Percentiles rank a stretch among this genome's conserved stretches.
These are phyloP conservation scores for Raphanus sativus DNA, from an alignment of 345 rosid species.

Conservation along the genomic window DNA sequence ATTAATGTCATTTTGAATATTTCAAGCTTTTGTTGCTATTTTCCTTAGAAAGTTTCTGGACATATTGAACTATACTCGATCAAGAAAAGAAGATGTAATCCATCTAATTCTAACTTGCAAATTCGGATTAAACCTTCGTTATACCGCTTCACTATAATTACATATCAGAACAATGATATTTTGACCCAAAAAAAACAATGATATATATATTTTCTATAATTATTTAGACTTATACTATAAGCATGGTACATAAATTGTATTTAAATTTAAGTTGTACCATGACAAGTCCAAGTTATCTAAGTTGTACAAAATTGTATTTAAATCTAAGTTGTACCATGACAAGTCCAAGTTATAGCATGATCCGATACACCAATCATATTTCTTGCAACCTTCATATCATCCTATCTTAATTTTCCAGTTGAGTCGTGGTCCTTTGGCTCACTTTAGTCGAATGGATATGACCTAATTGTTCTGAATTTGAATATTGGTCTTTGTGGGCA, in stretches of 20 bases:
- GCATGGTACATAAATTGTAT: not conserved
- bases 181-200: no score
- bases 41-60: not conserved
- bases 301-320: not conserved
- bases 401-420: not conserved
- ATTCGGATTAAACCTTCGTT: not conserved
- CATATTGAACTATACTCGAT: not conserved
- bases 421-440: not conserved
- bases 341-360: not conserved
- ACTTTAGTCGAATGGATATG: not conserved
- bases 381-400: not conserved
- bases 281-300: not conserved
- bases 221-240: not conserved
- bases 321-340: not conserved
- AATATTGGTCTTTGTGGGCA: not conserved
- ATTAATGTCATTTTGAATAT: not conserved
- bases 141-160: not conserved
- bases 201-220: not conserved
- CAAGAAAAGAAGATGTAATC: not conserved
- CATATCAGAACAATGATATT: not conserved
- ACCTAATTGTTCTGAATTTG: conserved; percentile 18
- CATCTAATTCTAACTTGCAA: not conserved
- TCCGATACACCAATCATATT: not conserved
- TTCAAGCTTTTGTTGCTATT: not conserved
- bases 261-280: not conserved